These are phyloP conservation scores for Starmerella vitae DNA, from an alignment of 805 yeast species.

Conservation along the genomic window DNA sequence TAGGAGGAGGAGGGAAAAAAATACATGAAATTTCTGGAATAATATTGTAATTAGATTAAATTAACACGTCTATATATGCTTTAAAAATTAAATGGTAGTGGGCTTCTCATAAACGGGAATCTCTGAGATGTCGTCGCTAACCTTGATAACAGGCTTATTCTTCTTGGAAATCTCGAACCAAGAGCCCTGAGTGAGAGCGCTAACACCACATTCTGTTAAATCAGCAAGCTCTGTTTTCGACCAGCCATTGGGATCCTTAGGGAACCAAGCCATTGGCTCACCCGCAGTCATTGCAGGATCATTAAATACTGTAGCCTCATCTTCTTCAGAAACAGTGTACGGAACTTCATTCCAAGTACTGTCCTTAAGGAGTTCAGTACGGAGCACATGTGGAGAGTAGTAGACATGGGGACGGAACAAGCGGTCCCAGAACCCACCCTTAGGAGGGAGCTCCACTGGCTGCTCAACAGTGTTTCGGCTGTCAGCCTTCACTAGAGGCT, in stretches of 20 bases:
- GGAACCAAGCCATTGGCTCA: conserved; percentile 80
- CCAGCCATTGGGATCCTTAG: conserved; percentile 78
- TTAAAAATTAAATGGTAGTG: neutral
- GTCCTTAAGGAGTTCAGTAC: conserved; percentile 22
- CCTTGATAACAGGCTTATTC: conserved; percentile 16
- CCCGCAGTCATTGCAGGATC: conserved; percentile 58
- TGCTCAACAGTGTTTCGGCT: neutral
- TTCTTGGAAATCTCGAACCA: conserved; percentile 32
- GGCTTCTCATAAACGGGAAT: conserved; percentile 19
- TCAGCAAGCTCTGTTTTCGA: conserved; percentile 46
- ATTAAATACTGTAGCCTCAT: conserved; percentile 54
- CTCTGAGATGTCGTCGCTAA: conserved; percentile 11
- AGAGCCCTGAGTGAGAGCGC: conserved; percentile 57
- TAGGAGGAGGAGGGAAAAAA: too few species aligned
- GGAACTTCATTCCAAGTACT: conserved; percentile 22
- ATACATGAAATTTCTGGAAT: too few species aligned
- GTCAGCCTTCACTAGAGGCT: conserved; percentile 18
- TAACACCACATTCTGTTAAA: conserved; percentile 39
- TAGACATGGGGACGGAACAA: conserved; percentile 45
- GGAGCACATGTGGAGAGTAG: conserved; percentile 29
- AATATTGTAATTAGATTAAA: too few species aligned
- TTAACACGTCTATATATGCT: too few species aligned
- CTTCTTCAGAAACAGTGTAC: conserved; percentile 25
- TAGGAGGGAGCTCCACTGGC: neutral
- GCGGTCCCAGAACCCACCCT: conserved; percentile 30